Evolutionary conservation across 345 rosid genomes (phyloP), one percentile per base, ranked within the genome.

Genomic region (Hypericum perforatum): DNA sequence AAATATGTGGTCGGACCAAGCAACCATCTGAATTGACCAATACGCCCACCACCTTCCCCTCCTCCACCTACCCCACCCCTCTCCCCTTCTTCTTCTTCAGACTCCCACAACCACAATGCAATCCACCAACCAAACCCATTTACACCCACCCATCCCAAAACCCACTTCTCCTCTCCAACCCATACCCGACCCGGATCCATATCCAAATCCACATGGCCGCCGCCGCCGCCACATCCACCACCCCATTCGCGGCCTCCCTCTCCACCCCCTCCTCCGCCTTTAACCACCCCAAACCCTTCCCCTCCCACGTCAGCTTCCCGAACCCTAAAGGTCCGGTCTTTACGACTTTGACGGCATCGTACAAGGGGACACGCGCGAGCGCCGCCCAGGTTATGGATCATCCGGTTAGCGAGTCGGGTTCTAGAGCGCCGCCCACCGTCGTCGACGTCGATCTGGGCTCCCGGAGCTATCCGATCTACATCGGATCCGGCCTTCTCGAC

Each of bases 391-490:
- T 82, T 46, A 75, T 88, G 78, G 83, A 78, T 64, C 79, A 73
- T 54, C 71, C 83, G 8, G 67, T 69, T 41, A 42, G 62, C 41
- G 74, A 71, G 37, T 62, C 69, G 43, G 61, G 68, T 50, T 22
- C 81, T 56, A 44, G 47, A 54, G 63, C 32, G 55, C 87, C 94
- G 55, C 87, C 94, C 51, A 84, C 89, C 0, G 56, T 78, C 52
- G 97, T 92, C 39, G 79, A 92, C 6, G 99, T 92, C 58, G 89
- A 86, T 70, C 76, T 92, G 70, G 97, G 99, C 9, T 44, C 64
- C 62, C 84, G 99, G 64, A 92, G 97, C 66, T 92, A 92, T 61
- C 99, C 97, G 49, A 89, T 92, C 61, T 89, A 92, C 51, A 92
- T 92, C 43, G 97, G 97, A 42, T 76, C 97, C 53, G 91, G 89